Conservation (phyloP, 2,329 filamentous ascomycete genomes). For the Trichoderma cornu-damae region DNA sequence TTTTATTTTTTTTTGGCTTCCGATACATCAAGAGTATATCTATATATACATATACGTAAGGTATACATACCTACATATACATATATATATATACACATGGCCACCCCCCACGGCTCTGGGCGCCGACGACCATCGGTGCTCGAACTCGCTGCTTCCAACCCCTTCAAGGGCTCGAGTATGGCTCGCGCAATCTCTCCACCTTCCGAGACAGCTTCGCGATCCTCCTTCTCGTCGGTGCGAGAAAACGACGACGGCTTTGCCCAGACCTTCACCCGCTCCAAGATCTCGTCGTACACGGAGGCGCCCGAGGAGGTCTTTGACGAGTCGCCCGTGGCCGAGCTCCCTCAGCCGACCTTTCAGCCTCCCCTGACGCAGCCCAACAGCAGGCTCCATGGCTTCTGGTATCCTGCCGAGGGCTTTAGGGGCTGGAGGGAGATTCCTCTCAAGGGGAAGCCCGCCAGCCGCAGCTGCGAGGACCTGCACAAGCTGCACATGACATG, state of each 20-base stretch:
- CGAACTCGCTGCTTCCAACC: slow-evolving; percentile 3
- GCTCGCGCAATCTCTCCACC: slow-evolving; percentile 35
- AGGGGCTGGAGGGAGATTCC: slow-evolving; percentile 59
- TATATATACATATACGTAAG: too few relatives aligned
- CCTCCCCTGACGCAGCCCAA: slow-evolving; percentile 51
- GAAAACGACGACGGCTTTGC: slow-evolving; percentile 55
- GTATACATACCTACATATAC: too few relatives aligned
- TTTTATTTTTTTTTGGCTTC: not conserved
- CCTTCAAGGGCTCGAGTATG: slow-evolving; percentile 35
- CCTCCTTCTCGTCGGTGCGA: slow-evolving; percentile 58
- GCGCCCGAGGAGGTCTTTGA: slow-evolving; percentile 49
- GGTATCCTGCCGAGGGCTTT: slow-evolving; percentile 54
- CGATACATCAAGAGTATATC: too few relatives aligned
- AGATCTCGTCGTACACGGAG: slow-evolving; percentile 54
- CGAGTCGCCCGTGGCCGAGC: slow-evolving; percentile 41
- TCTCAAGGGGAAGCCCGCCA: slow-evolving; percentile 53
- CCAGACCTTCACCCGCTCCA: slow-evolving; percentile 59
- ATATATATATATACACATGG: slow-evolving; percentile 19
- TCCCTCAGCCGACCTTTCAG: slow-evolving; percentile 44
- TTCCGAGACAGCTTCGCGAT: slow-evolving; percentile 41
- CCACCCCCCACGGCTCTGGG: slow-evolving; percentile 20
- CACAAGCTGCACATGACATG: slow-evolving; percentile 52
- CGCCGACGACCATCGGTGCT: slow-evolving; percentile 27
- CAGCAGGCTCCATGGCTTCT: slow-evolving; percentile 54
- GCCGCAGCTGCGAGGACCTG: slow-evolving; percentile 57